Evolutionary conservation across 2,329 filamentous ascomycete species (phyloP), one percentile per base, ranked within the genome.

Genomic region (Epichloe uncinata): DNA sequence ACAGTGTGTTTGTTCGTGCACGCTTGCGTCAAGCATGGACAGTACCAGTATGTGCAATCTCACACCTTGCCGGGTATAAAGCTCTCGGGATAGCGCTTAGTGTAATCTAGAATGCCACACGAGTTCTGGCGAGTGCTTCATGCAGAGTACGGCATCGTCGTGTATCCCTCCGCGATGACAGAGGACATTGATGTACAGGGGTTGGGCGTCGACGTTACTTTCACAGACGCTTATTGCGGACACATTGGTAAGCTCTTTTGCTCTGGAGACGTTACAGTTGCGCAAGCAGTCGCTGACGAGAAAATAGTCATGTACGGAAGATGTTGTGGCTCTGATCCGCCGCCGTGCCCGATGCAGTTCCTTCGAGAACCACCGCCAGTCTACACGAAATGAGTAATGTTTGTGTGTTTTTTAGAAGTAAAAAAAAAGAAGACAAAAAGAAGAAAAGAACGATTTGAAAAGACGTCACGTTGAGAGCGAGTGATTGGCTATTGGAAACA

Each of bases 1-100:
- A 69, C 66, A 7, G 57, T 66, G 13, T 69, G 67, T 42, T 52
- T 69, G n/a, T 69, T 69, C 47, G 58, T 69, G 22, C 66, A 69
- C 48, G 60, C 65, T 22, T 67, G 65, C 41, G 54, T 69, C 46
- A 69, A 64, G 56, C 58, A 54, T 7, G 65, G 62, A 8, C 66
- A 69, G 45, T 69, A 63, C 55, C 60, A 58, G 67, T 69, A 54
- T 37, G 61, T 34, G 26, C 26, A 30, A 11, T 30, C 8, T 30
- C 26, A 30, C 26, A 30, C 26, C 26, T 11, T 30, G 3, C 26
- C 26, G 26, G 26, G 26, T 9, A 4, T 30, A 0, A 30, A 30
- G 26, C 1, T 30, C 26, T 30, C 8, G 26, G 26, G 26, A 30
- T 30, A 30, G 26, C 26, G 9, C 22, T 35, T 5, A 12, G 12